These are phyloP conservation scores for Candida orba DNA, from an alignment of 805 yeast genomes.

Conservation along the genomic window DNA sequence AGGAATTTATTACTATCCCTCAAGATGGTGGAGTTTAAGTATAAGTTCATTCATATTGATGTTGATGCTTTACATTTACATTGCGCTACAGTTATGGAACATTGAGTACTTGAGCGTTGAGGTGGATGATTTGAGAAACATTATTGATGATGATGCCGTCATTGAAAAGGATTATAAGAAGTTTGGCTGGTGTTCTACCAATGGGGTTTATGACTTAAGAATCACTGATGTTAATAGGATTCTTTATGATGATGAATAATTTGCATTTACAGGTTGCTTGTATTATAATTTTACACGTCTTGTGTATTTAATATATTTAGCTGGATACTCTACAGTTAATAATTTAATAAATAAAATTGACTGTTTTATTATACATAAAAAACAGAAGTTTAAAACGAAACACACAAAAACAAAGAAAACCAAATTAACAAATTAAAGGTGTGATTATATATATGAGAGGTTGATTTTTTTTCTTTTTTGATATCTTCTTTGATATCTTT, in stretches of 20 bases:
- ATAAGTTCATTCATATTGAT: constrained; percentile 66
- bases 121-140: constrained; percentile 50
- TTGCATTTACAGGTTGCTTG: neutral
- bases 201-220: constrained; percentile 86
- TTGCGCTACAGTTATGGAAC: constrained; percentile 64
- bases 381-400: too few species aligned
- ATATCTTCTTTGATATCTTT: neutral
- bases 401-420: too few species aligned
- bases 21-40: constrained; percentile 86
- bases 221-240: constrained; percentile 60
- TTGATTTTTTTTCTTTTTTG: neutral
- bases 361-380: too few species aligned
- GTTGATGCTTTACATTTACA: constrained; percentile 64
- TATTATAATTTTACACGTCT: too few species aligned
- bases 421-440: too few species aligned
- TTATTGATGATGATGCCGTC: constrained; percentile 56
- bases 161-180: constrained; percentile 20
- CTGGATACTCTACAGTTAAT: too few species aligned
- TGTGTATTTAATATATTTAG: too few species aligned
- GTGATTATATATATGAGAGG: too few species aligned
- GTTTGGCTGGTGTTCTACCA: constrained; percentile 53
- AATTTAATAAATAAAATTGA: too few species aligned
- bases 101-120: constrained; percentile 64
- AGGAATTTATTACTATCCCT: constrained; percentile 71
- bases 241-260: constrained; percentile 33